Percentiles rank a stretch among this genome's conserved stretches.
Evolutionary conservation across 129 eudicot genomes (phyloP).

Genomic region (Centaurea solstitialis): DNA sequence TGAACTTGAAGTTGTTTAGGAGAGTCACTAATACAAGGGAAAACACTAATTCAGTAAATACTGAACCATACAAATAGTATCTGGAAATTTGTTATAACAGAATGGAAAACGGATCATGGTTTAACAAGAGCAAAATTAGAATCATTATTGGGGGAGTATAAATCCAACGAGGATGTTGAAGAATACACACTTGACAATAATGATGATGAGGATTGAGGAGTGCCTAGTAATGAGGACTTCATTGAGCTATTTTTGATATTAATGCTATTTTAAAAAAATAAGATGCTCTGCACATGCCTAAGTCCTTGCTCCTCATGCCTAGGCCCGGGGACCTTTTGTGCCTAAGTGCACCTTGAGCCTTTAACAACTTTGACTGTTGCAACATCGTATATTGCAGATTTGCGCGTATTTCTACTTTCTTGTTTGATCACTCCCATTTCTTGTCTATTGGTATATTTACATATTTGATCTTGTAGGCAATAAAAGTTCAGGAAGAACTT

Average conservation of each 20-base stretch:
- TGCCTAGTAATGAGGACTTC: not conserved
- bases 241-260: not conserved
- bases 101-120: no score
- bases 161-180: not conserved
- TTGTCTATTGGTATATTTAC: not conserved
- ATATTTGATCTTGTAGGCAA: conserved; percentile 44
- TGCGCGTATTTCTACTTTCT: not conserved
- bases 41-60: no score
- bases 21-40: no score
- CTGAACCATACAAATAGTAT: no score
- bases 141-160: not conserved
- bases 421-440: not conserved
- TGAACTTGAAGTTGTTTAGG: no score
- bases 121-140: not conserved
- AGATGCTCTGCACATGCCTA: not conserved
- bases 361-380: not conserved
- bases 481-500: conserved; percentile 62
- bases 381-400: not conserved
- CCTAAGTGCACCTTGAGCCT: not conserved
- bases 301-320: no score
- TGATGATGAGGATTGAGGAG: not conserved
- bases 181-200: not conserved
- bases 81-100: no score
- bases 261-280: not conserved
- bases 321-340: not conserved